phyloP scores from a whole-genome alignment of 2,329 filamentous ascomycete genomes.

The Aspergillus sp. region DNA sequence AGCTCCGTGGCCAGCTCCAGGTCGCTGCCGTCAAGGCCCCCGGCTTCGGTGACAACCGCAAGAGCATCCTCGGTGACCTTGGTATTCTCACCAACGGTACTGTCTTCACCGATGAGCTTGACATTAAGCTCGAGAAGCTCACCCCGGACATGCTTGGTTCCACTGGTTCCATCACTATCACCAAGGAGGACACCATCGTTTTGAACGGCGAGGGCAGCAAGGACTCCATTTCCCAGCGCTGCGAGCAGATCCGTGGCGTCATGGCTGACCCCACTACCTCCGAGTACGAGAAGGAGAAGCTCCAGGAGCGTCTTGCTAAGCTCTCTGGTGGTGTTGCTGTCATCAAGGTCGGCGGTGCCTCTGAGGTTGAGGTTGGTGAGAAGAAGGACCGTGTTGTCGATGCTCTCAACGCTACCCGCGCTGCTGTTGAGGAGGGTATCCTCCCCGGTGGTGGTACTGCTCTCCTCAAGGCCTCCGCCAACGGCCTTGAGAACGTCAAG shows the following conservation, averaged over 20 bases:
- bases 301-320: slow-evolving; percentile 99
- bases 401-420: slow-evolving; percentile 94
- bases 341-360: slow-evolving; percentile 97
- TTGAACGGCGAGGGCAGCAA: slow-evolving; percentile 96
- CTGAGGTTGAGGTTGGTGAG: slow-evolving; percentile 97
- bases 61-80: slow-evolving; percentile 97
- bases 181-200: slow-evolving; percentile 99
- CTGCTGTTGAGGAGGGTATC: slow-evolving; percentile 98
- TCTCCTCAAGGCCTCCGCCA: slow-evolving; percentile 92
- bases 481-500: slow-evolving; percentile 82
- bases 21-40: slow-evolving; percentile 98
- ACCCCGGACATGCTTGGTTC: slow-evolving; percentile 94
- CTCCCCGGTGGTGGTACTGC: slow-evolving; percentile 97
- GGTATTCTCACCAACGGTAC: slow-evolving; percentile 94
- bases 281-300: slow-evolving; percentile 99
- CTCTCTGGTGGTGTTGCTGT: slow-evolving; percentile 98
- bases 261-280: slow-evolving; percentile 91
- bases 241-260: slow-evolving; percentile 98
- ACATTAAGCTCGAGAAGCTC: slow-evolving; percentile 98
- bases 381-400: slow-evolving; percentile 99
- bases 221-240: slow-evolving; percentile 89
- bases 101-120: slow-evolving; percentile 97
- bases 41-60: slow-evolving; percentile 99
- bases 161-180: slow-evolving; percentile 98
- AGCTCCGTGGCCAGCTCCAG: slow-evolving; percentile 98